A percentile compares a stretch with the other conserved stretches of the same genome.
Evolutionary conservation across 2,329 filamentous ascomycete genomes (phyloP).

Genomic region (Penicillium sp.): DNA sequence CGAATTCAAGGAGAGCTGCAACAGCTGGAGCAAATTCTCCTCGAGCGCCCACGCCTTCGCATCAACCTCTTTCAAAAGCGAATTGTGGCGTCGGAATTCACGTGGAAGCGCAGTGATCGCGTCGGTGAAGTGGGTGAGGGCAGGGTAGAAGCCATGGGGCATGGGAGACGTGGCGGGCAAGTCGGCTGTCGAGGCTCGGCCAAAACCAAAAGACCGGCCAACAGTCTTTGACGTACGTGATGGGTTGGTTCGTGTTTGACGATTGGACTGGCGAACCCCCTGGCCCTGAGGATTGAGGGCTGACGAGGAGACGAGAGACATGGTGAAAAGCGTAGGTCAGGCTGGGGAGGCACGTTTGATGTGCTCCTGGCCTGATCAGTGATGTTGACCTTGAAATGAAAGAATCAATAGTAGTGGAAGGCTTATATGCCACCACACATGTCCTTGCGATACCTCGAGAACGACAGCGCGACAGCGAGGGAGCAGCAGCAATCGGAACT

Average conservation of each 20-base stretch:
- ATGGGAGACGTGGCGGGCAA: constrained; percentile 28
- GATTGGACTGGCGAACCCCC: constrained; percentile 34
- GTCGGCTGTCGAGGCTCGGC: constrained; percentile 28
- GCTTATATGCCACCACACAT: constrained; percentile 2
- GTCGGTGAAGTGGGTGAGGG: constrained; percentile 74
- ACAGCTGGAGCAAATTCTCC: constrained; percentile 69
- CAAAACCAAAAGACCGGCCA: constrained; percentile 38
- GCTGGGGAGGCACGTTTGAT: constrained; percentile 8
- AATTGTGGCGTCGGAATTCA: constrained; percentile 93
- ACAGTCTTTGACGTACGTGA: constrained; percentile 45
- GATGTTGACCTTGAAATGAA: background rate
- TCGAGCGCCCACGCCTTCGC: constrained; percentile 90
- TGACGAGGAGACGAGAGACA: constrained; percentile 28
- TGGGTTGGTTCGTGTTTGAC: constrained; percentile 47
- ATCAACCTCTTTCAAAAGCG: constrained; percentile 93
- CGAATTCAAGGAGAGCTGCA: constrained; percentile 44
- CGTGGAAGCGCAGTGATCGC: constrained; percentile 86
- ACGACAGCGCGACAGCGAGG: constrained; percentile 6
- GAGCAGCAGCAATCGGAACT: constrained; percentile 13
- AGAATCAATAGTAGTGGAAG: constrained; percentile 2
- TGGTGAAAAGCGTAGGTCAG: constrained; percentile 13
- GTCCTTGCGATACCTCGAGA: constrained; percentile 4
- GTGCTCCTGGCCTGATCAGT: constrained; percentile 7
- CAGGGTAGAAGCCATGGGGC: constrained; percentile 55
- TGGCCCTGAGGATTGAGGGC: constrained; percentile 25